Percentiles rank a stretch among this genome's conserved stretches.
Conservation (phyloP, 805 yeast species). For the Yarrowia yakushimensis region DNA sequence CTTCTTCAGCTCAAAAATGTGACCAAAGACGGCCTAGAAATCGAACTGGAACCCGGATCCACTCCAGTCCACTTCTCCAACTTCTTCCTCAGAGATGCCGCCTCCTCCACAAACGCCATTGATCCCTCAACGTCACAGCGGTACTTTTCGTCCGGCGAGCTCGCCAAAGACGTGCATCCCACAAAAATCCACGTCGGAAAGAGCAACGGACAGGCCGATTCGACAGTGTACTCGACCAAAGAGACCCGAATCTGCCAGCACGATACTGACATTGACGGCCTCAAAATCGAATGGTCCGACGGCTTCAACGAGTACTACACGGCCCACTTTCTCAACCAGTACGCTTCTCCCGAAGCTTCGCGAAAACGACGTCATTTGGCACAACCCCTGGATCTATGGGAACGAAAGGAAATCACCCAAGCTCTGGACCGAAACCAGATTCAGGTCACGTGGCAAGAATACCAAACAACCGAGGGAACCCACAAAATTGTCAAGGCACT, state of each 20-base stretch:
- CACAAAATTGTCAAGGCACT: conserved; percentile 44
- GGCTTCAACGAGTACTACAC: conserved; percentile 47
- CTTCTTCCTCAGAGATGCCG: conserved; percentile 62
- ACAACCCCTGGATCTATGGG: conserved; percentile 39
- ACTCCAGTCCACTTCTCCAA: conserved; percentile 29
- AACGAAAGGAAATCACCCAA: conserved; percentile 26
- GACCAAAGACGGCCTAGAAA: conserved; percentile 1
- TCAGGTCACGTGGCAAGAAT: conserved; percentile 42
- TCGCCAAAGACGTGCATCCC: conserved; percentile 23
- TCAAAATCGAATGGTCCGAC: conserved; percentile 50
- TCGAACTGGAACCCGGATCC: conserved; percentile 27
- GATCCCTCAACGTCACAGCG: conserved; percentile 60
- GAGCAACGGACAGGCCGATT: neutral
- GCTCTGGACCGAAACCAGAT: conserved; percentile 35
- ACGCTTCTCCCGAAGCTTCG: conserved; percentile 41
- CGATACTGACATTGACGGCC: conserved; percentile 31
- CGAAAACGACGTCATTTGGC: conserved; percentile 39
- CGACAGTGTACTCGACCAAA: neutral
- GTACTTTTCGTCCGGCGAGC: conserved; percentile 55
- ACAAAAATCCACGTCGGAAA: conserved; percentile 15
- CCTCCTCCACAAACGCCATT: conserved; percentile 47
- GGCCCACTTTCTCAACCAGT: conserved; percentile 46
- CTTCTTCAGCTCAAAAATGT: conserved; percentile 17
- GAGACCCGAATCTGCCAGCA: conserved; percentile 13
- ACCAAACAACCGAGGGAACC: conserved; percentile 40